Base-by-base conservation (phyloP, 1,284 basidiomycete genomes). In the Ustilago trichophora region DNA sequence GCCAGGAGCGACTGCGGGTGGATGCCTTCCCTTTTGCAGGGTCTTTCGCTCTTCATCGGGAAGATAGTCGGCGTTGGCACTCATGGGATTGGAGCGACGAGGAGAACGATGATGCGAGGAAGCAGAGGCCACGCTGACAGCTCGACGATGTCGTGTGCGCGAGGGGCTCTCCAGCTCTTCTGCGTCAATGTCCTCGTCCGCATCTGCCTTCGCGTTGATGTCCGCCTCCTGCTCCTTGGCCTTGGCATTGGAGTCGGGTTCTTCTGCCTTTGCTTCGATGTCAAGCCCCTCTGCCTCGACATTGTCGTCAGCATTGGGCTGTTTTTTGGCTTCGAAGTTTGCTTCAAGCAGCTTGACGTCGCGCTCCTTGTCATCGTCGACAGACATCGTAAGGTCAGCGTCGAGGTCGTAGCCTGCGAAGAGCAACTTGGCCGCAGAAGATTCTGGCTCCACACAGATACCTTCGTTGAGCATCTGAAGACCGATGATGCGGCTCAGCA, bases 401-500 rank as follows among this genome's bases (percentile, higher is more conserved):
- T 54, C 47, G 16, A 55, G 32, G 18, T 67, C 57, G 18, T 51
- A 34, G 22, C 35, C 42, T 1, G 57, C 19, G 11, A 44, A 24
- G 22, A 70, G 33, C 25, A 70, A 26, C 13, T 57, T 24, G n/a
- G 56, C 60, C 3, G 67, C 67, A 13, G 54, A 42, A 8, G 60
- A 59, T 22, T 40, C 40, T 6, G 69, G 60, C 50, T 68, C 65
- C 2, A 41, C 65, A 25, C 55, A 59, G 29, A 63, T 63, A 9
- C 62, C 58, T 34, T 72, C 69, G 12, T 52, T 51, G 15, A 72
- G 48, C 18, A 72, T 64, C 18, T 63, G 55, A 12, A 72, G 35
- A 22, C 69, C 65, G 13, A 72, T 48, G 42, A 72, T 57, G 35
- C 69, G 65, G 43, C 65, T 68, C 27, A 72, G 69, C 32, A 35